Evolutionary conservation across 139 green algal genomes (phyloP), one percentile per base, ranked within the genome.

Genomic region (Chlamydomonas sp.): DNA sequence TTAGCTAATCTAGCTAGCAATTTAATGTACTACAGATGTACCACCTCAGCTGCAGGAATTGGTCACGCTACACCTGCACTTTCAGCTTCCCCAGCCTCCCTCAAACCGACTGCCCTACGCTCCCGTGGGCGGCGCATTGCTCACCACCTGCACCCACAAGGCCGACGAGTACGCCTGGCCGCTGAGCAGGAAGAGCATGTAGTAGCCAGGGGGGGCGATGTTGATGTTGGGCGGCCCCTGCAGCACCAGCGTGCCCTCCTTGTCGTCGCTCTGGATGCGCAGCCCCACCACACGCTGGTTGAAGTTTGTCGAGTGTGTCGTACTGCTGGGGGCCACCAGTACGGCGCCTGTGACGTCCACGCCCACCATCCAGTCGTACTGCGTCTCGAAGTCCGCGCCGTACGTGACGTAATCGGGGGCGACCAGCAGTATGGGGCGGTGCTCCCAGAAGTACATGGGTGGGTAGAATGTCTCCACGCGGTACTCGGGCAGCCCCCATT

Each of bases 101-200:
- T n/a, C n/a, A n/a, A n/a, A n/a, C n/a, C n/a, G n/a, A n/a, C n/a
- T n/a, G n/a, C n/a, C n/a, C n/a, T n/a, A n/a, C n/a, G n/a, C n/a
- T n/a, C n/a, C n/a, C n/a, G n/a, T n/a, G n/a, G n/a, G 15, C 2
- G 83, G 83, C 20, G 83, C 83, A 58, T 68, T 68, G 2, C 84
- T 75, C 2, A 79, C 79, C 57, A 93, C 63, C 15, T 73, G 60
- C 15, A 92, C 79, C 89, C 89, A 92, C 59, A 18, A 15, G n/a
- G 69, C 61, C 58, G 63, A 63, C 6, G 72, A 79, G 79, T 90
- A 92, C 63, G 80, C 74, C 15, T 90, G 69, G 0, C 85, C 89
- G 64, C 90, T 92, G 10, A 92, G 80, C 74, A 92, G 84, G 85
- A 92, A 92, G 59, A 92, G 73, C 89, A 92, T 92, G 84, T 92